Percentiles rank a stretch among this genome's conserved stretches.
Conservation (phyloP, 306 rosid species). For the Medicago lupulina region DNA sequence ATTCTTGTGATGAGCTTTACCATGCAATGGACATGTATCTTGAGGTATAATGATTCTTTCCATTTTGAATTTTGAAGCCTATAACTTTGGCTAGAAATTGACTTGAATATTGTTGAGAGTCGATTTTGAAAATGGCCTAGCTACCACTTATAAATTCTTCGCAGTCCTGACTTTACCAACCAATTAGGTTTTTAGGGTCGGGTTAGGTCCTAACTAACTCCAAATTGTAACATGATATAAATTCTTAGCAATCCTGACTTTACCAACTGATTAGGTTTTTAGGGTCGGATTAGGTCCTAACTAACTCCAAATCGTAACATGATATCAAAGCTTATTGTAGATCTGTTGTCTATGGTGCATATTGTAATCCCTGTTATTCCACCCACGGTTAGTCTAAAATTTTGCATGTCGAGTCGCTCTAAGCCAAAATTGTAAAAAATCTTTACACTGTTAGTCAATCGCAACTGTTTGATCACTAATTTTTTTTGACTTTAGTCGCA, state of each 20-base stretch:
- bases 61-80: slow-evolving; percentile 1
- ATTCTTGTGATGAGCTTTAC: slow-evolving; percentile 81
- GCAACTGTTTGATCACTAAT: too few species aligned
- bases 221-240: neutral
- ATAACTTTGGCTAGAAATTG: slow-evolving; percentile 8
- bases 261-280: neutral
- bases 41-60: slow-evolving; percentile 61
- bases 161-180: neutral
- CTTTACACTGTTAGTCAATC: too few species aligned
- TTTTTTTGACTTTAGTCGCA: too few species aligned
- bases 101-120: neutral
- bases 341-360: too few species aligned
- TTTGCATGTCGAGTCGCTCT: too few species aligned
- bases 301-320: neutral
- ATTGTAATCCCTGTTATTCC: too few species aligned
- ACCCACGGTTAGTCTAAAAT: too few species aligned
- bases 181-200: neutral
- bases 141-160: neutral
- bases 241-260: neutral
- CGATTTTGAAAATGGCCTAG: neutral
- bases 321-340: neutral
- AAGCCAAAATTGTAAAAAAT: too few species aligned
- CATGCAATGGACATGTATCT: slow-evolving; percentile 83
- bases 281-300: neutral
- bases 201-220: neutral